A percentile compares a stretch with the other conserved stretches of the same genome.
phyloP scores from a whole-genome alignment of 2,329 filamentous ascomycete species.

The Tricladium varicosporioides region DNA sequence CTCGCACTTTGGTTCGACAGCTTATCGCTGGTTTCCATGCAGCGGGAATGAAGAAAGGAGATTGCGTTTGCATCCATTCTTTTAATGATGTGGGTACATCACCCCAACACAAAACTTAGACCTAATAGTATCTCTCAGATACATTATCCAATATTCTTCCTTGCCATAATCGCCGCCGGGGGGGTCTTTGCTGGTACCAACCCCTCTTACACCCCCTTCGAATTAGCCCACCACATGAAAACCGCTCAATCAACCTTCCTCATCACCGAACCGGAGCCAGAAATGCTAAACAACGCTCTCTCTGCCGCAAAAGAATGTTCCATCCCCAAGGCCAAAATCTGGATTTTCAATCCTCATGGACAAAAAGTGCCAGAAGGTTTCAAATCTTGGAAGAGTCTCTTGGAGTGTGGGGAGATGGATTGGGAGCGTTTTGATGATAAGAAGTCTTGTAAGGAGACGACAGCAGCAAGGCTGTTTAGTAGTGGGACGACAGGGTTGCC shows the following conservation, averaged over 20 bases:
- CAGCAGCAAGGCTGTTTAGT: constrained; percentile 42
- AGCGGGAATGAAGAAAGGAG: constrained; percentile 26
- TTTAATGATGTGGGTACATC: constrained; percentile 30
- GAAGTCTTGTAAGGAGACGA: constrained; percentile 32
- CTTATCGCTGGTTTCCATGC: constrained; percentile 29
- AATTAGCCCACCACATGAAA: constrained; percentile 31
- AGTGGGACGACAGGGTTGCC: constrained; percentile 58
- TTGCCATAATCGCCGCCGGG: constrained; percentile 30
- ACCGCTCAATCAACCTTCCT: constrained; percentile 27
- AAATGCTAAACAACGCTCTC: constrained; percentile 21
- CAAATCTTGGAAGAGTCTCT: constrained; percentile 21
- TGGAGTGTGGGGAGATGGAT: constrained; percentile 25
- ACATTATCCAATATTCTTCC: constrained; percentile 18
- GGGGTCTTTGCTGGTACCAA: constrained; percentile 29
- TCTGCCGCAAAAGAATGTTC: constrained; percentile 28
- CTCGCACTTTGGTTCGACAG: constrained; percentile 23
- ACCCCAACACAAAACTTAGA: background rate
- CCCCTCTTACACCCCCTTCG: constrained; percentile 29
- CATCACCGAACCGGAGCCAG: constrained; percentile 27
- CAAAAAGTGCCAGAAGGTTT: constrained; percentile 23
- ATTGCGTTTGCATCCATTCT: constrained; percentile 31
- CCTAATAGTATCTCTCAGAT: constrained; percentile 4
- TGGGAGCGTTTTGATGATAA: constrained; percentile 29
- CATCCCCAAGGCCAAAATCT: constrained; percentile 26
- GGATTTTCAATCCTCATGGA: constrained; percentile 26